Base-by-base conservation (phyloP, 2,329 filamentous ascomycete genomes). In the Cercospora zeina region DNA sequence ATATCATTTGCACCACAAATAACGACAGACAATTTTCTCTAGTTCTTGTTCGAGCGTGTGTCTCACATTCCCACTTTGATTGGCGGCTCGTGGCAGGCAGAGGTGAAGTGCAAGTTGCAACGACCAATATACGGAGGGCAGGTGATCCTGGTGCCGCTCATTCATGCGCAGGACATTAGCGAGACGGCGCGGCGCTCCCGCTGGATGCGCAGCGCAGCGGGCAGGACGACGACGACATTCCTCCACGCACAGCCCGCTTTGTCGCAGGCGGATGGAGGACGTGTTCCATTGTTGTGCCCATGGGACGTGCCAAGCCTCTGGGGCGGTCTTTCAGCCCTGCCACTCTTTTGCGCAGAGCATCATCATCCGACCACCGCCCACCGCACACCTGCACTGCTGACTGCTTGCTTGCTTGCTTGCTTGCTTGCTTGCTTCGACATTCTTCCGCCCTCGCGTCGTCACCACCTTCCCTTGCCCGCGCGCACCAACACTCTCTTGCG, bases 1-100 rank as follows among this genome's bases (percentile, higher is more conserved):
- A 58, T 58, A 58, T 27, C 33, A n/a, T 39, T 51, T 51, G 24
- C 30, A 21, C 30, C 24, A 55, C 51, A 42, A 14, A 55, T 42
- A 36, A 30, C 34, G 53, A 55, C 53, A 34, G 36, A 33, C 33
- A 30, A 31, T 16, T n/a, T 27, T 31, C 14, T 27, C n/a, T 21
- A 45, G 39, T 45, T 24, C 39, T 45, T 24, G 19, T 21, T 45
- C 39, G 19, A 19, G 21, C 21, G 19, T 9, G 19, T 45, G 39
- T 45, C 16, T 21, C 19, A 45, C 2, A 13, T 45, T 16, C 39
- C 4, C 1, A 19, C 39, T 45, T 11, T 21, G 37, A 42, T 42
- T 19, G 16, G 37, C 37, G 21, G 37, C 24, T 39, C 11, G 36
- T 39, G 36, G 36, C 9, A 3, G 14, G 47, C 30, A 51, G 47